Percentiles rank a stretch among this genome's conserved stretches.
Evolutionary conservation across 139 green algal species (phyloP).

Genomic region (Zygnema circumcarinatum): DNA sequence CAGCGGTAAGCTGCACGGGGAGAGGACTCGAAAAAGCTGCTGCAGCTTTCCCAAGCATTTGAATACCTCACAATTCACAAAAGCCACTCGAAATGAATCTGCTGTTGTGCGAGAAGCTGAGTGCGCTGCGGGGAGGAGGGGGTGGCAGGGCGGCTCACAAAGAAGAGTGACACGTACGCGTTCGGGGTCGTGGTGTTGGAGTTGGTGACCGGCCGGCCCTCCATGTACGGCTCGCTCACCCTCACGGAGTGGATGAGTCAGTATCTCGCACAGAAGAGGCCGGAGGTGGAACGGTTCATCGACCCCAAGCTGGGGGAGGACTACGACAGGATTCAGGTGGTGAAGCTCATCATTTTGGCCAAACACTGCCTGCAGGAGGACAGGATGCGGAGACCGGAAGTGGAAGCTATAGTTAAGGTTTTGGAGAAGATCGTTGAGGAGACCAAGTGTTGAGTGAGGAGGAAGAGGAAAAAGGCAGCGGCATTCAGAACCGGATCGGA

Average conservation of each 20-base stretch:
- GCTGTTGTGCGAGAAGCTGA: no score
- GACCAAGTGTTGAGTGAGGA: no score
- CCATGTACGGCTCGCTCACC: constrained; percentile 20
- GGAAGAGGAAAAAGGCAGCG: no score
- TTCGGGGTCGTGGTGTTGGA: constrained; percentile 36
- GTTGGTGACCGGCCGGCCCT: constrained; percentile 29
- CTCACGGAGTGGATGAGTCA: constrained; percentile 30
- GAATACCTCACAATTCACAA: no score
- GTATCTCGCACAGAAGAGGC: constrained; percentile 26
- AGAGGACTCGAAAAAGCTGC: neutral
- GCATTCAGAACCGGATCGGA: no score
- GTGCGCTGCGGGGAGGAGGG: no score
- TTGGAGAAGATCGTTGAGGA: neutral
- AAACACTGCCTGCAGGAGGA: constrained; percentile 44
- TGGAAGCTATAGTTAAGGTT: neutral
- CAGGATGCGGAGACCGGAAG: neutral
- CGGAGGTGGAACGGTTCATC: constrained; percentile 12
- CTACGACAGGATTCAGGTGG: neutral
- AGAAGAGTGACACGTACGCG: constrained; percentile 43
- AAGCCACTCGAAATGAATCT: no score
- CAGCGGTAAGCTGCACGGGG: neutral
- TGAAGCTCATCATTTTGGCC: constrained; percentile 22
- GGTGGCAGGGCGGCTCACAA: constrained; percentile 34
- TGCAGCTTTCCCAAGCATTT: no score
- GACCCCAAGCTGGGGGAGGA: constrained; percentile 32